Conservation (phyloP, 164 flowering plant genomes). For the Nymphaea colorata region DNA sequence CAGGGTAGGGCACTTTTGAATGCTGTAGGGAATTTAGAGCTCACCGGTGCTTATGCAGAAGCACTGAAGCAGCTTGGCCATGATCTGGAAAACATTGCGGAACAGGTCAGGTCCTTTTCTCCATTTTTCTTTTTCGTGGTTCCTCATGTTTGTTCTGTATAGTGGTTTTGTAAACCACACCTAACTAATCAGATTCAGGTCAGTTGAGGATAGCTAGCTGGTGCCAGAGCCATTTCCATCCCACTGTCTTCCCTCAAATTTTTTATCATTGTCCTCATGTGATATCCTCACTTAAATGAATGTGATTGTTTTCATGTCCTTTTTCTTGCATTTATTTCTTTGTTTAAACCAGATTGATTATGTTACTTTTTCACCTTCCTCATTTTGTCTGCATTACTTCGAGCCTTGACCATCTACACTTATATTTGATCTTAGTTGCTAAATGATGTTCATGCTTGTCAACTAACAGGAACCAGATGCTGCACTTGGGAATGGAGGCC, state of each 20-base stretch:
- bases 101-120: constrained; percentile 38
- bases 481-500: constrained; percentile 95
- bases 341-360: neutral
- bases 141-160: neutral
- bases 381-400: neutral
- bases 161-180: too few relatives aligned
- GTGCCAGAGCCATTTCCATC: too few relatives aligned
- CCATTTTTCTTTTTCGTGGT: neutral
- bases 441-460: neutral
- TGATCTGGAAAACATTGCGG: constrained; percentile 60
- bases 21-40: constrained; percentile 90
- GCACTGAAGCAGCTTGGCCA: constrained; percentile 74
- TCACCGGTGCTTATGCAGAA: constrained; percentile 77
- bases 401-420: neutral
- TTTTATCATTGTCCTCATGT: too few relatives aligned
- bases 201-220: too few relatives aligned
- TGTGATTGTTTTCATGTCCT: too few relatives aligned
- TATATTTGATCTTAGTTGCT: neutral
- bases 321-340: neutral
- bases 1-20: constrained; percentile 94
- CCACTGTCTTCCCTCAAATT: too few relatives aligned
- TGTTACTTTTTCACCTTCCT: neutral
- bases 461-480: constrained; percentile 78
- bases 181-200: too few relatives aligned
- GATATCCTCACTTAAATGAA: too few relatives aligned